Base-by-base conservation (phyloP, 768 basidiomycete genomes). In the Leccinellum rugosiceps region DNA sequence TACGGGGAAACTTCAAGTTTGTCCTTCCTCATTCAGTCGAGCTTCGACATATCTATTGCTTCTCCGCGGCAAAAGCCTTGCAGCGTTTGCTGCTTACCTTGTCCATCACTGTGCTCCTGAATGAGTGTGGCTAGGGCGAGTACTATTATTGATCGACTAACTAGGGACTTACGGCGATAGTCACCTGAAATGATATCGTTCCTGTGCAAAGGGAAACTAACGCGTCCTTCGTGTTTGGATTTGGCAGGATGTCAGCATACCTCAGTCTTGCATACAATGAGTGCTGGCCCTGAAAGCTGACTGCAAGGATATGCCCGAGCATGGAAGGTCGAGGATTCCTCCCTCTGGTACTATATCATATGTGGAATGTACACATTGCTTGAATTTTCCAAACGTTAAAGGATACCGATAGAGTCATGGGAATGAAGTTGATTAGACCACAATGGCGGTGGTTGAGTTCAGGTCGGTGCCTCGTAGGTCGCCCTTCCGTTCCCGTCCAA, bases 291-390 rank as follows among this genome's bases (percentile, higher is more conserved):
- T 14, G 50, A 4, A 19, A 6, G 25, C 19, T 44, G 23, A 31
- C n/a, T 28, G 19, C 15, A 23, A 68, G 63, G 49, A 65, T 59
- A 46, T 72, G 63, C 47, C 64, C 61, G 34, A 71, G 71, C 8
- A 26, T 59, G 59, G 25, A 52, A 64, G 46, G 44, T 69, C 26
- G 71, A 66, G 6, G 65, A 70, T 38, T 63, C 66, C 6, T 64
- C 70, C 1, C 56, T 75, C 10, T 74, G 69, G 62, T n/a, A n/a
- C n/a, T 53, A 65, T 19, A 65, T 63, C 11, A 60, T 74, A 9
- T 58, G 66, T 5, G 64, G 58, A 35, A 66, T 72, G 46, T 69
- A 74, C 4, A 61, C 69, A 9, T 53, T 59, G 15, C 72, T 77
- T 49, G 58, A 54, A 13, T 67, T 75, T 32, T 63, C 60, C 31